Conservation (phyloP, 768 basidiomycete species). For the Lactarius sp. region DNA sequence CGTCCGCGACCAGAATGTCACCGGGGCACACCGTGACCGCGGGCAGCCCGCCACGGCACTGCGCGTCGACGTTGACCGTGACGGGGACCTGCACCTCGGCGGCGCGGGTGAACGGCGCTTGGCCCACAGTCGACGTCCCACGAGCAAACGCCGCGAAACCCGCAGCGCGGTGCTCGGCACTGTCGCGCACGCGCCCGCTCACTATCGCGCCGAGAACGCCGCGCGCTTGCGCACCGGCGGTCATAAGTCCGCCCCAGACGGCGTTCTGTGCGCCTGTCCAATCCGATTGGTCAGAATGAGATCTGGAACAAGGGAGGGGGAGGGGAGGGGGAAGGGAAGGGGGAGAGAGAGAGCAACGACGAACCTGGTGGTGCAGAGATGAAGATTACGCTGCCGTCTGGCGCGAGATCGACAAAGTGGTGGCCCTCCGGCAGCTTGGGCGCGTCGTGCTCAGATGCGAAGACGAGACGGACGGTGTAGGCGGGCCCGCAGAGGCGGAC, state of each 20-base stretch:
- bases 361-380: slow-evolving; percentile 70
- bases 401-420: slow-evolving; percentile 81
- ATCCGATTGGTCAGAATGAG: background rate
- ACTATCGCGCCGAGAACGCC: slow-evolving; percentile 72
- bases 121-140: slow-evolving; percentile 80
- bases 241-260: slow-evolving; percentile 92
- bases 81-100: slow-evolving; percentile 69
- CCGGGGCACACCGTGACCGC: slow-evolving; percentile 59
- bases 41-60: slow-evolving; percentile 43
- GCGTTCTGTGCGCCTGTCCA: slow-evolving; percentile 66
- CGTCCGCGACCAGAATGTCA: slow-evolving; percentile 82
- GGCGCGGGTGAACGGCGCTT: slow-evolving; percentile 77
- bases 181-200: slow-evolving; percentile 80
- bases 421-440: slow-evolving; percentile 62
- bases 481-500: slow-evolving; percentile 64
- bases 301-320: background rate
- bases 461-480: slow-evolving; percentile 84
- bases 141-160: slow-evolving; percentile 80
- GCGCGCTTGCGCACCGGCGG: slow-evolving; percentile 73
- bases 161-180: slow-evolving; percentile 65
- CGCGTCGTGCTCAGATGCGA: slow-evolving; percentile 48
- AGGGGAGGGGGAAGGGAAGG: background rate
- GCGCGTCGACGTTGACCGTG: slow-evolving; percentile 36
- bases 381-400: slow-evolving; percentile 61
- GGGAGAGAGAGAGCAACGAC: slow-evolving; percentile 21